Evolutionary conservation across 2,329 filamentous ascomycete species (phyloP).

Genomic region (Lachnellula arida): DNA sequence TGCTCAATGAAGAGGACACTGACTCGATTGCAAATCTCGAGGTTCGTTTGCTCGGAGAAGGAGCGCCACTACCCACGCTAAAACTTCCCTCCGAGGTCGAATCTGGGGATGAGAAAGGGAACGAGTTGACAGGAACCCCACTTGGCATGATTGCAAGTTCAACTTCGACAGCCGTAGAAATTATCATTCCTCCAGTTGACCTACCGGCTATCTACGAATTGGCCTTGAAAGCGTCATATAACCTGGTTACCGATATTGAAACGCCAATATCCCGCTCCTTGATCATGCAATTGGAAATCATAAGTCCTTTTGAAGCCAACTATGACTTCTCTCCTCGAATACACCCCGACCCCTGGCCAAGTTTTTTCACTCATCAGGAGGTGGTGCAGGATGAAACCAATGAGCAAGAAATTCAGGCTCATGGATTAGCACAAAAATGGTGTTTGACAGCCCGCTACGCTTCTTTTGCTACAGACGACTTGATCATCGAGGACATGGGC

Average conservation of each 20-base stretch:
- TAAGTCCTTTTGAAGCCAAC: slow-evolving; percentile 84
- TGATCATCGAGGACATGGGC: slow-evolving; percentile 59
- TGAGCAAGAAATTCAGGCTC: slow-evolving; percentile 35
- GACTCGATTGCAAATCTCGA: slow-evolving; percentile 69
- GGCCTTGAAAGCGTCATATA: slow-evolving; percentile 70
- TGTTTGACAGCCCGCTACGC: slow-evolving; percentile 66
- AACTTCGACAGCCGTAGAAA: slow-evolving; percentile 38
- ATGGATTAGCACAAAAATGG: slow-evolving; percentile 78
- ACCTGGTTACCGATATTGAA: slow-evolving; percentile 71
- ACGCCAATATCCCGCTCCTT: slow-evolving; percentile 75
- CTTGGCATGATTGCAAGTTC: slow-evolving; percentile 41
- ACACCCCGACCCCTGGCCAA: slow-evolving; percentile 78
- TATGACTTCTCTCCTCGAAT: slow-evolving; percentile 81
- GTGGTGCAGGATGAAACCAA: slow-evolving; percentile 27
- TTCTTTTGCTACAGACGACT: slow-evolving; percentile 66
- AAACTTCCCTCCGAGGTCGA: slow-evolving; percentile 8
- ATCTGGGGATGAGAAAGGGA: slow-evolving; percentile 4
- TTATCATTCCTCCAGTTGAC: slow-evolving; percentile 48
- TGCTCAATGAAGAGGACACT: slow-evolving; percentile 80
- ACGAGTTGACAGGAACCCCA: slow-evolving; percentile 12
- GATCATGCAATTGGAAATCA: slow-evolving; percentile 64
- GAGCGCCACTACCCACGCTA: slow-evolving; percentile 44
- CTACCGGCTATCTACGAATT: slow-evolving; percentile 58
- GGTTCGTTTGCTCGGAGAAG: slow-evolving; percentile 58
- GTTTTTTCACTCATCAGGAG: slow-evolving; percentile 62